Base-by-base conservation (phyloP, 2,329 filamentous ascomycete genomes). In the Pezicula carpinea region DNA sequence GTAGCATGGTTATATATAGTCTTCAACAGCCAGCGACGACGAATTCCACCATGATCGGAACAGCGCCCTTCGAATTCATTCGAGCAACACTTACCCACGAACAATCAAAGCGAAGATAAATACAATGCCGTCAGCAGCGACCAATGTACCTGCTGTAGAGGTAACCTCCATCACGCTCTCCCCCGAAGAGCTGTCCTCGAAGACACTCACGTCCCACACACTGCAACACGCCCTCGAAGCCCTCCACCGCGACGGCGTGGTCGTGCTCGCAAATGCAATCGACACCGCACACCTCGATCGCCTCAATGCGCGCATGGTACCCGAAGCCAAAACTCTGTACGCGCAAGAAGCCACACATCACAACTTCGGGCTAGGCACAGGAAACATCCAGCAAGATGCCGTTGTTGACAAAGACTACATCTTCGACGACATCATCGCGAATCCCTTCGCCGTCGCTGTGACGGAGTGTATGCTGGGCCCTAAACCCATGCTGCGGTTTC, bases 181-280 rank as follows among this genome's bases (percentile, higher is more conserved):
- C 13, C 44, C 47, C n/a, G 43, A 44, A 21, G 51, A 51, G 34
- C 43, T 53, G n/a, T 23, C 43, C 18, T 41, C 45, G 18, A 50
- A 53, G 34, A 32, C 32, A 13, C 31, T 53, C 34, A 49, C 44
- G 6, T 53, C 52, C 6, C 49, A 51, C 42, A 44, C 52, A 21
- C 78, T 96, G 23, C 91, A 96, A 67, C 88, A 95, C 59, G 89
- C 90, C 0, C 96, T 96, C 59, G 90, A 96, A 68, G 82, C 82
- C 32, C 75, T 96, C n/a, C 90, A 96, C 63, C 77, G 80, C 55
- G 83, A 83, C 59, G 91, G 90, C 3, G 89, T 96, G 67, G 67
- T 75, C 17, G 87, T 96, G 11, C 83, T 82, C 5, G 70, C 79
- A 42, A 65, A 77, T 55, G 70, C 71, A 2, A 66, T 82, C 17